Percentiles rank a stretch among this genome's conserved stretches.
These are phyloP conservation scores for Metschnikowia shivogae DNA, from an alignment of 805 yeast species.

Conservation along the genomic window DNA sequence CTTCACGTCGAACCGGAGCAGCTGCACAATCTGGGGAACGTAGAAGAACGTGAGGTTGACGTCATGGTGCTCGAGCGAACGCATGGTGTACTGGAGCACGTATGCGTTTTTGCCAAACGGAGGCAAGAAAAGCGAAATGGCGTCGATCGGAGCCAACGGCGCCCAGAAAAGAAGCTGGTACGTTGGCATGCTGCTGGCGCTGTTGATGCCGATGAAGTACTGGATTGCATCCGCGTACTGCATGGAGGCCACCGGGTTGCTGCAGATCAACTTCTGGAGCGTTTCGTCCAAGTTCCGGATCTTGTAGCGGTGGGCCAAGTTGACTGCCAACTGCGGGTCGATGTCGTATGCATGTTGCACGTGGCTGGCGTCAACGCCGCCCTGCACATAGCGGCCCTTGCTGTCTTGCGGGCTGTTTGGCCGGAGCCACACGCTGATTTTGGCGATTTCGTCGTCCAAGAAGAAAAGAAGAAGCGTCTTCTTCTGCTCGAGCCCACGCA, in stretches of 20 bases:
- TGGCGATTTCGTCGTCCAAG: constrained; percentile 69
- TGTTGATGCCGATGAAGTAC: constrained; percentile 43
- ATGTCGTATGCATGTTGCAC: constrained; percentile 57
- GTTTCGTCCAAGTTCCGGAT: constrained; percentile 35
- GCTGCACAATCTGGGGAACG: constrained; percentile 96
- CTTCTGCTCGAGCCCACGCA: constrained; percentile 42
- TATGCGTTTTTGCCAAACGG: constrained; percentile 61
- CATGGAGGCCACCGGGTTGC: constrained; percentile 58
- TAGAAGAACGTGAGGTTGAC: constrained; percentile 88
- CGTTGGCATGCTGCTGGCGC: constrained; percentile 34
- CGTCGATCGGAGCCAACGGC: constrained; percentile 74
- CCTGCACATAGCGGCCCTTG: constrained; percentile 32
- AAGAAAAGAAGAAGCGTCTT: constrained; percentile 56
- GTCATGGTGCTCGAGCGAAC: constrained; percentile 84
- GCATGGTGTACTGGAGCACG: constrained; percentile 81
- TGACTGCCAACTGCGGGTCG: constrained; percentile 70
- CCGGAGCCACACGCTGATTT: constrained; percentile 72
- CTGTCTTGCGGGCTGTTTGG: constrained; percentile 48
- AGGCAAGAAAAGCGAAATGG: constrained; percentile 79
- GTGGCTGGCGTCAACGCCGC: constrained; percentile 35
- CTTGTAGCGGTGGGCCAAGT: constrained; percentile 59
- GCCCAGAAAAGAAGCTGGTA: constrained; percentile 61
- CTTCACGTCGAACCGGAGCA: constrained; percentile 71
- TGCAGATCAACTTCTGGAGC: constrained; percentile 43
- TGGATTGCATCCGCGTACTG: constrained; percentile 56